Base-by-base conservation (phyloP, 2,329 filamentous ascomycete genomes). In the Alternaria tenuissima region DNA sequence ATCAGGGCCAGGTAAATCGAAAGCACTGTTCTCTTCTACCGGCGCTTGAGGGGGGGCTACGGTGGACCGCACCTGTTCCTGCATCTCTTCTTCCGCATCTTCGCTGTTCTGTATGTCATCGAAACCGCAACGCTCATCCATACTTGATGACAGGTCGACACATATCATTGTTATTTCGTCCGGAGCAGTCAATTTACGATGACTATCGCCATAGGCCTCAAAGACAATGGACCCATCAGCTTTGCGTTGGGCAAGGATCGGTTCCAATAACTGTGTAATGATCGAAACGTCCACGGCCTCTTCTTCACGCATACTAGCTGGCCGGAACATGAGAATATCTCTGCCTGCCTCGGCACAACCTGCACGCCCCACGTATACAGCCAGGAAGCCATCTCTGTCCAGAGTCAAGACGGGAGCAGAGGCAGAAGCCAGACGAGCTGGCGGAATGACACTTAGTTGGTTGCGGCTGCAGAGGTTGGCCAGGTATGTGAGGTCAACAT, bases 121-220 rank as follows among this genome's bases (percentile, higher is more conserved):
- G 54, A 79, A 77, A 22, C 71, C 74, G 8, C 73, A 76, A 1
- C 68, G 42, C 0, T 49, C 9, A 7, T 52, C 24, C 77, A 79
- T 80, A 36, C 75, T 78, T 2, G 62, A 52, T 42, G 73, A 77
- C 22, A 72, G 69, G 57, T 79, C 77, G 3, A 79, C 76, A 52
- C 70, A 75, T 43, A 79, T 70, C 59, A 79, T 69, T 5, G 76
- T 42, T 7, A 78, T 53, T 57, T 80, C 78, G 22, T 78, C 75
- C 16, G 78, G 77, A 14, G 62, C 46, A 11, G 70, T 67, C 3
- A 75, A 36, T 24, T 65, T 67, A 38, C 72, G 69, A 24, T 72
- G 61, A 1, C 67, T 61, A 16, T 70, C 71, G 5, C 77, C 76
- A 30, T 75, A 72, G 2, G 71, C 61, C 55, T 79, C 76, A 47